These are phyloP conservation scores for Penicillium rolfsii DNA, from an alignment of 2,329 filamentous ascomycete genomes.

Conservation along the genomic window DNA sequence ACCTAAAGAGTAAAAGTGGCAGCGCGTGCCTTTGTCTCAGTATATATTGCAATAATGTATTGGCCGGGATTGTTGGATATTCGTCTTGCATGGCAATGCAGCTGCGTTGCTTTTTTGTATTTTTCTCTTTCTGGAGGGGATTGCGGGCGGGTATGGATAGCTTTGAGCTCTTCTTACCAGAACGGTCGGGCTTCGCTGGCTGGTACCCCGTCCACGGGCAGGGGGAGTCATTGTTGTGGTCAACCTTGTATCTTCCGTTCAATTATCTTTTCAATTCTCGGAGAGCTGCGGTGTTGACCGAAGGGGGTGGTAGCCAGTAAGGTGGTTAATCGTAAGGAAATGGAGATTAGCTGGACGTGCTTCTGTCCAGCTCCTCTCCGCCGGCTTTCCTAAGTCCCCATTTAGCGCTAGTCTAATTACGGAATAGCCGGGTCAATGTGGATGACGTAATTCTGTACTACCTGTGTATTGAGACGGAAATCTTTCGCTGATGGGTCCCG, in stretches of 20 bases:
- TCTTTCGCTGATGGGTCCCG: constrained; percentile 9
- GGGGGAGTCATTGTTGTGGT: constrained; percentile 33
- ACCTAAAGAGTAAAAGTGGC: constrained; percentile 37
- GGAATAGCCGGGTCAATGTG: constrained; percentile 8
- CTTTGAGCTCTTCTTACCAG: constrained; percentile 38
- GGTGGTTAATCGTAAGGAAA: not conserved
- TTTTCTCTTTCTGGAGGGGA: not conserved
- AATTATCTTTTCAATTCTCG: constrained; percentile 4
- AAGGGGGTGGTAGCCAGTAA: not conserved
- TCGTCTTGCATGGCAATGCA: constrained; percentile 3
- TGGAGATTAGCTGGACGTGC: not conserved
- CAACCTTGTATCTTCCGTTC: not conserved
- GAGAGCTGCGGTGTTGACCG: not conserved
- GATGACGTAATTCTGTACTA: constrained; percentile 12
- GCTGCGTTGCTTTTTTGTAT: constrained; percentile 6
- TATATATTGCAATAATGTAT: not conserved
- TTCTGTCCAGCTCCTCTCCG: constrained; percentile 2
- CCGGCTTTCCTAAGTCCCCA: constrained; percentile 13
- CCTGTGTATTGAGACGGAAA: constrained; percentile 5
- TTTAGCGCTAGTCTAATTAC: constrained; percentile 11
- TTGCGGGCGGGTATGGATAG: not conserved
- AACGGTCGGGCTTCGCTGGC: constrained; percentile 50
- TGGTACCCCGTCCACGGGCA: constrained; percentile 35
- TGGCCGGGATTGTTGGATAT: not conserved
- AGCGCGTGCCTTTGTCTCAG: constrained; percentile 15